phyloP scores from a whole-genome alignment of 75 land plant species.

The Selaginella tamariscina region DNA sequence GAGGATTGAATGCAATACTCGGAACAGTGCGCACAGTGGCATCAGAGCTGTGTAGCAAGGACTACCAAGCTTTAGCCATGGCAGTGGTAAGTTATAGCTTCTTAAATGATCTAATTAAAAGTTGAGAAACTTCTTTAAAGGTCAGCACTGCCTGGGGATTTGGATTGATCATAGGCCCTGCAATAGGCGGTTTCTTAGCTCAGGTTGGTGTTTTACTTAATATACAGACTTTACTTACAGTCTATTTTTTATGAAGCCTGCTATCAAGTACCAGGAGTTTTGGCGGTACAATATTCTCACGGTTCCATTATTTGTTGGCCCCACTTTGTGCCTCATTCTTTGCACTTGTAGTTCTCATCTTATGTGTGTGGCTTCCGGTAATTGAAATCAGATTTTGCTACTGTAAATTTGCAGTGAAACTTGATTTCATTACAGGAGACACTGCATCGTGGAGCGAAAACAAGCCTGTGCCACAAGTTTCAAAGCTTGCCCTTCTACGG shows the following conservation, averaged over 20 bases:
- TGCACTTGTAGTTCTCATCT: neutral
- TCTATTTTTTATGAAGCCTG: conserved; percentile 37
- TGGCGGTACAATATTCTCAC: neutral
- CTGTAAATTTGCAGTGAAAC: neutral
- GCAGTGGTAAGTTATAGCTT: conserved; percentile 27
- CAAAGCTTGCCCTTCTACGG: conserved; percentile 1
- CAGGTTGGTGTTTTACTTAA: too few relatives aligned
- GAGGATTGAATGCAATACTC: conserved; percentile 50
- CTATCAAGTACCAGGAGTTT: conserved; percentile 54
- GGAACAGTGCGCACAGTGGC: conserved; percentile 14
- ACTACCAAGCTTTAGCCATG: conserved; percentile 24
- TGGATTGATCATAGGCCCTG: conserved; percentile 61
- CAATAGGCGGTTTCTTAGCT: conserved; percentile 57
- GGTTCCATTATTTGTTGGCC: neutral
- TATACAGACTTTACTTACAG: neutral
- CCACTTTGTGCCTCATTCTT: neutral
- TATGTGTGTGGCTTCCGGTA: neutral
- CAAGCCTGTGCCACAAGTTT: conserved; percentile 7
- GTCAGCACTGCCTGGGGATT: conserved; percentile 51
- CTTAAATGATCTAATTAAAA: neutral
- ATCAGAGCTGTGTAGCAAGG: conserved; percentile 25
- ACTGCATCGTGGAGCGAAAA: conserved; percentile 34
- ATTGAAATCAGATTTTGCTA: neutral
- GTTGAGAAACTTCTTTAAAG: conserved; percentile 15
- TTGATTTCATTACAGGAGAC: conserved; percentile 40